Base-by-base conservation (phyloP, 2,329 filamentous ascomycete genomes). In the Monosporascus sp. region DNA sequence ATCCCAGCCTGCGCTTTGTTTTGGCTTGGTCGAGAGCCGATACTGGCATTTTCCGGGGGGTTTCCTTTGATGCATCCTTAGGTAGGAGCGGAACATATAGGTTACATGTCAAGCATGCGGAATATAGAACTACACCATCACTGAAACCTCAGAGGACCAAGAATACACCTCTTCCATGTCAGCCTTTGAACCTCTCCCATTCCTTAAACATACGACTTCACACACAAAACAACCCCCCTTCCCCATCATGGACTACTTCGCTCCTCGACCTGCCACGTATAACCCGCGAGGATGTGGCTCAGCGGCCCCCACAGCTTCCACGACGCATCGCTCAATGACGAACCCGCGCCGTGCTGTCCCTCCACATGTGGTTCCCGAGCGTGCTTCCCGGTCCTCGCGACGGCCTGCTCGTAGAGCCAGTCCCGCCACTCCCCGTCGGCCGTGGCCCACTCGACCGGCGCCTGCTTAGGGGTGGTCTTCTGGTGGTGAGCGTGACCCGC, bases 331-430 rank as follows among this genome's bases (percentile, higher is more conserved):
- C 31, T 35, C 31, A 35, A 35, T 11, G 31, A 35, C 31, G 11
- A 5, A 35, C 54, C 45, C 15, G 35, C 53, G 6, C 39, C 24
- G 38, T 54, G 49, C 5, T 39, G 24, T 8, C 36, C 20, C 36
- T 43, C 37, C 11, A 49, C 54, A 9, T 37, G 37, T 3, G 41
- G 18, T 7, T 31, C 48, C 27, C 18, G 39, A 18, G 44, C 41
- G 7, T 24, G 17, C 39, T 27, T 43, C 27, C 54, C 45, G 17
- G 48, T 37, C 24, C 53, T 51, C 15, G 39, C 36, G 2, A 52
- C 50, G 1, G 57, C 57, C 52, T 64, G 60, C 17, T 63, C 60
- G 22, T 55, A 49, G 17, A 67, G 50, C 65, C 65, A 67, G 43
- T 37, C 51, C 11, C 53, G 55, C 64, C 65, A 67, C 52, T 65